These are phyloP conservation scores for Phellinidium pouzarii DNA, from an alignment of 1,284 basidiomycete species.

Conservation along the genomic window DNA sequence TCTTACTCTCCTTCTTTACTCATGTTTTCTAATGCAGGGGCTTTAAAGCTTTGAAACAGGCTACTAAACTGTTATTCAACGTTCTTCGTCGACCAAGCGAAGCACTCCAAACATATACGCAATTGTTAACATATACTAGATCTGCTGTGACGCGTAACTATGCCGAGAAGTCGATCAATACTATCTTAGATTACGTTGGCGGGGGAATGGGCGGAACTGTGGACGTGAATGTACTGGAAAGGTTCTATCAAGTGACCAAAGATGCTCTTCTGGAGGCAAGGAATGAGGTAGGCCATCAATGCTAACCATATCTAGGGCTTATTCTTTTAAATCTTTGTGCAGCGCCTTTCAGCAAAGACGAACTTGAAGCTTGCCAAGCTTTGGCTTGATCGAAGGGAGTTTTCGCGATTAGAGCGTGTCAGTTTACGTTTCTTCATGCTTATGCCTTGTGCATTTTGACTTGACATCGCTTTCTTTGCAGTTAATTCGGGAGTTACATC, in stretches of 20 bases:
- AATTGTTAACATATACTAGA: constrained; percentile 88
- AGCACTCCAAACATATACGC: constrained; percentile 81
- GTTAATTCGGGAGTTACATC: constrained; percentile 71
- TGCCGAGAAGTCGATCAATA: constrained; percentile 97
- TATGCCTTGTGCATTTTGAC: neutral
- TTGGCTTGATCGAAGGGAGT: constrained; percentile 95
- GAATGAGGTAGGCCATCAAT: constrained; percentile 70
- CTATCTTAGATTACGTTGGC: constrained; percentile 96
- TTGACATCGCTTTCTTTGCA: constrained; percentile 25
- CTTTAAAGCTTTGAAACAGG: constrained; percentile 98
- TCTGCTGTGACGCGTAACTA: constrained; percentile 88
- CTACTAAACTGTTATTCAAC: constrained; percentile 91
- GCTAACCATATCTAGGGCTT: neutral
- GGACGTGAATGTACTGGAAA: constrained; percentile 84
- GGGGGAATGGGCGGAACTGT: constrained; percentile 81
- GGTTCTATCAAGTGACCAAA: constrained; percentile 93
- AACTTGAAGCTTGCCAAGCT: constrained; percentile 96
- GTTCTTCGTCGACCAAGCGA: constrained; percentile 72
- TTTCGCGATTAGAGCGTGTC: constrained; percentile 75
- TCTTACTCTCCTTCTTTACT: constrained; percentile 1
- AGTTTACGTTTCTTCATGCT: constrained; percentile 20
- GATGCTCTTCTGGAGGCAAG: constrained; percentile 86
- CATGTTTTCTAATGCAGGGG: constrained; percentile 53
- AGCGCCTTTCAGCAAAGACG: constrained; percentile 92
- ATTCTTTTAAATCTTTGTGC: constrained; percentile 14